phyloP scores from a whole-genome alignment of 768 basidiomycete genomes.

The Boletales sp. region DNA sequence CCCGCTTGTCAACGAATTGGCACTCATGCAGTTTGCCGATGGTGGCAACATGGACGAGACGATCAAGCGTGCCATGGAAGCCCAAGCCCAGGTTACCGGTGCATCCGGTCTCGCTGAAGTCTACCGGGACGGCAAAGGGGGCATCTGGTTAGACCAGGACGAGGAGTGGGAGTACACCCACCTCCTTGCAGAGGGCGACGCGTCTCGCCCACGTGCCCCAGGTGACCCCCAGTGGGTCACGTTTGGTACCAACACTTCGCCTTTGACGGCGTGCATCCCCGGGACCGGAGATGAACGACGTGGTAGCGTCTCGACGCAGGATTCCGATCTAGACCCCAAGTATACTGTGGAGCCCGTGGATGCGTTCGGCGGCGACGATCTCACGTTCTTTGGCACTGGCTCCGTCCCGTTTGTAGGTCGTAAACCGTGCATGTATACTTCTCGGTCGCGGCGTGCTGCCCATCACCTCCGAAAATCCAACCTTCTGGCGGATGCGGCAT shows the following conservation, averaged over 20 bases:
- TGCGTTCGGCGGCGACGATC: conserved; percentile 31
- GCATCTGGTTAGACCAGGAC: conserved; percentile 68
- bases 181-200: conserved; percentile 44
- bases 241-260: conserved; percentile 32
- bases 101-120: conserved; percentile 43
- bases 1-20: conserved; percentile 62
- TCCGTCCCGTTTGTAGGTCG: conserved; percentile 22
- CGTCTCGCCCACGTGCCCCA: conserved; percentile 18
- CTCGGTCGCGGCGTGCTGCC: conserved; percentile 33
- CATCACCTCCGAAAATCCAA: conserved; percentile 37
- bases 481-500: conserved; percentile 32
- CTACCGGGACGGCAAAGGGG: conserved; percentile 57
- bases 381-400: conserved; percentile 30
- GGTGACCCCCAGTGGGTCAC: conserved; percentile 43
- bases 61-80: conserved; percentile 50
- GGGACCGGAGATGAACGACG: conserved; percentile 33
- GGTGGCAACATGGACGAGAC: conserved; percentile 59
- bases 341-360: conserved; percentile 42
- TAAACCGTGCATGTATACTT: conserved; percentile 32
- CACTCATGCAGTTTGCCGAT: conserved; percentile 64
- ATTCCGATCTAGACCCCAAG: conserved; percentile 52
- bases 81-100: conserved; percentile 47
- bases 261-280: conserved; percentile 2
- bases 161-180: conserved; percentile 69
- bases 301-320: conserved; percentile 46